A percentile compares a stretch with the other conserved stretches of the same genome.
These are phyloP conservation scores for Parafenestella ontariensis DNA, from an alignment of 2,329 filamentous ascomycete genomes.

Conservation along the genomic window DNA sequence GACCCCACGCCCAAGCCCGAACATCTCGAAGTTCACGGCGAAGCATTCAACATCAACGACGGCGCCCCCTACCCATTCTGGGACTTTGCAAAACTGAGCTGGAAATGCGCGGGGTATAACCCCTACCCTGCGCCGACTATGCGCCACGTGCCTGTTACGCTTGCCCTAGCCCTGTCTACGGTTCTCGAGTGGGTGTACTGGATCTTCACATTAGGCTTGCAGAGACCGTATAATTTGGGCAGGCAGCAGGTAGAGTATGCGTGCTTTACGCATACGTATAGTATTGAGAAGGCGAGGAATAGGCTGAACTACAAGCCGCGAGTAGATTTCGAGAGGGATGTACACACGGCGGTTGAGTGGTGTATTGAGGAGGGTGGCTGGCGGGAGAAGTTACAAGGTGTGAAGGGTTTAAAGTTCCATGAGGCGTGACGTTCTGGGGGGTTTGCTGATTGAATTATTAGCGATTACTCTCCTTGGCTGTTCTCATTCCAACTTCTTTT, in stretches of 20 bases:
- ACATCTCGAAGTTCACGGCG: slow-evolving; percentile 34
- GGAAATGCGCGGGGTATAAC: slow-evolving; percentile 30
- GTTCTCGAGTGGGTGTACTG: slow-evolving; percentile 35
- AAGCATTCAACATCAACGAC: slow-evolving; percentile 47
- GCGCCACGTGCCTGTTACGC: slow-evolving; percentile 11
- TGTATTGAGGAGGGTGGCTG: slow-evolving; percentile 15
- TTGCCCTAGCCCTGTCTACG: slow-evolving; percentile 29
- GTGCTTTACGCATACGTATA: slow-evolving; percentile 27
- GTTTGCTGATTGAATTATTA: neutral
- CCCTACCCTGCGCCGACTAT: slow-evolving; percentile 18
- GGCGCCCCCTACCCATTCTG: slow-evolving; percentile 43
- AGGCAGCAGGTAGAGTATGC: slow-evolving; percentile 24
- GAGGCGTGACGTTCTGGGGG: neutral
- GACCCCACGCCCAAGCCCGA: slow-evolving; percentile 12
- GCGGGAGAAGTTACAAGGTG: slow-evolving; percentile 10
- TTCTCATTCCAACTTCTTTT: neutral
- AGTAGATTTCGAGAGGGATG: slow-evolving; percentile 12
- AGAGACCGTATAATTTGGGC: slow-evolving; percentile 19
- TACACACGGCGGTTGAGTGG: slow-evolving; percentile 18
- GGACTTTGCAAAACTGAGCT: slow-evolving; percentile 38
- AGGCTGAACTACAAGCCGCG: slow-evolving; percentile 20
- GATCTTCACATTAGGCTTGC: slow-evolving; percentile 23
- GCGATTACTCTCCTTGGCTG: neutral
- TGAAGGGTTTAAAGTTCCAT: slow-evolving; percentile 2
- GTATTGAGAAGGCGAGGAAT: slow-evolving; percentile 26